Evolutionary conservation across 495 filamentous ascomycete species (phyloP).

Genomic region (Penicillium pancosmium): DNA sequence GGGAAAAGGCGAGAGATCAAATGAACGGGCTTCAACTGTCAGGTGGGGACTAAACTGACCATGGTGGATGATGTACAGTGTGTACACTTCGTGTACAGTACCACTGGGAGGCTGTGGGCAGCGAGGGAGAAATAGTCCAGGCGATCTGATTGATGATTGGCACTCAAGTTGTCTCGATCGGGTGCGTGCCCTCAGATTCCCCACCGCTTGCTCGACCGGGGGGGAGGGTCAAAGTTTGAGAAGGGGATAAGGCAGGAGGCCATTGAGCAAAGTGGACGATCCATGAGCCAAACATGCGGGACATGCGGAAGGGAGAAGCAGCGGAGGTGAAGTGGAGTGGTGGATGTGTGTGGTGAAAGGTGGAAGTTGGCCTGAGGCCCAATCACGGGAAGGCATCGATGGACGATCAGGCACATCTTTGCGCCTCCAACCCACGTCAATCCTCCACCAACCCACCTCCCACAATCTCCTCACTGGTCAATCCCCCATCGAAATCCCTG

Average conservation of each 20-base stretch:
- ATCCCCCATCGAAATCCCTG: too few relatives aligned
- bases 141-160: constrained; percentile 17
- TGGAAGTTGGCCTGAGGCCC: not conserved
- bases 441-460: not conserved
- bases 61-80: not conserved
- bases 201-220: constrained; percentile 22
- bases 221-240: not conserved
- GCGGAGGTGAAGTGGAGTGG: not conserved
- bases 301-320: not conserved
- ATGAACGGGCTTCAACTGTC: constrained; percentile 11
- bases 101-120: constrained; percentile 4
- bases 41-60: constrained; percentile 18
- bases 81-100: not conserved
- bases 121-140: constrained; percentile 20
- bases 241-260: not conserved
- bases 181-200: constrained; percentile 11
- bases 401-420: not conserved
- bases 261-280: not conserved
- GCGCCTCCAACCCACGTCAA: not conserved
- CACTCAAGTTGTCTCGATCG: constrained; percentile 17
- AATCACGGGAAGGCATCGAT: not conserved
- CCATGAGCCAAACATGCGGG: not conserved
- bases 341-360: not conserved
- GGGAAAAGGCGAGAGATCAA: not conserved
- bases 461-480: not conserved